phyloP scores from a whole-genome alignment of 768 basidiomycete genomes.

The Boletus barrowsii region DNA sequence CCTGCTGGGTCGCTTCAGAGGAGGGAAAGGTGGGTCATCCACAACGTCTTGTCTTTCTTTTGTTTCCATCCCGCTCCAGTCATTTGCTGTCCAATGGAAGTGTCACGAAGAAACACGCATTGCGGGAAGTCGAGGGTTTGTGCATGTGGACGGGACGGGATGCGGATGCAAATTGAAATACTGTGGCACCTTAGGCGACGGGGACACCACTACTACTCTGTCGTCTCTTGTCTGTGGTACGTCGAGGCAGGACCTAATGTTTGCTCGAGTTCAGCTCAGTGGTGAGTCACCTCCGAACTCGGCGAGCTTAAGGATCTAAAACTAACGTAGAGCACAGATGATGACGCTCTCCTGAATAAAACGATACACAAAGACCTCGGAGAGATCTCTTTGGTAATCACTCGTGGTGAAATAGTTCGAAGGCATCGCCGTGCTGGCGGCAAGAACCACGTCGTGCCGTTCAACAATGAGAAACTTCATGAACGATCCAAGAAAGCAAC shows the following conservation, averaged over 20 bases:
- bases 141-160: conserved; percentile 10
- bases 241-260: conserved; percentile 6
- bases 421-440: too few species aligned
- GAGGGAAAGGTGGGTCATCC: conserved; percentile 15
- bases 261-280: conserved; percentile 16
- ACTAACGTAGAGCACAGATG: conserved; percentile 10
- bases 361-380: conserved; percentile 9
- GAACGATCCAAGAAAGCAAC: conserved; percentile 22
- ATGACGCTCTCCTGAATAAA: conserved; percentile 15
- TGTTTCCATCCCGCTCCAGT: background rate
- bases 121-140: background rate
- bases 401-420: conserved; percentile 9
- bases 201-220: background rate
- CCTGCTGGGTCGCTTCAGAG: conserved; percentile 24
- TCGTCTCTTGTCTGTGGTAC: background rate
- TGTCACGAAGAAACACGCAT: background rate
- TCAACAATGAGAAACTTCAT: conserved; percentile 14
- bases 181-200: background rate
- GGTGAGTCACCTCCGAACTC: conserved; percentile 5
- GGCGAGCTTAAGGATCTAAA: background rate
- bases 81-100: conserved; percentile 13
- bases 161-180: fast-evolving
- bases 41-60: background rate
- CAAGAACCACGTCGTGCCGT: too few species aligned
- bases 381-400: conserved; percentile 10